Evolutionary conservation across 108 stramenopile species (phyloP).

Genomic region (Pseudonitzschia multistriata): DNA sequence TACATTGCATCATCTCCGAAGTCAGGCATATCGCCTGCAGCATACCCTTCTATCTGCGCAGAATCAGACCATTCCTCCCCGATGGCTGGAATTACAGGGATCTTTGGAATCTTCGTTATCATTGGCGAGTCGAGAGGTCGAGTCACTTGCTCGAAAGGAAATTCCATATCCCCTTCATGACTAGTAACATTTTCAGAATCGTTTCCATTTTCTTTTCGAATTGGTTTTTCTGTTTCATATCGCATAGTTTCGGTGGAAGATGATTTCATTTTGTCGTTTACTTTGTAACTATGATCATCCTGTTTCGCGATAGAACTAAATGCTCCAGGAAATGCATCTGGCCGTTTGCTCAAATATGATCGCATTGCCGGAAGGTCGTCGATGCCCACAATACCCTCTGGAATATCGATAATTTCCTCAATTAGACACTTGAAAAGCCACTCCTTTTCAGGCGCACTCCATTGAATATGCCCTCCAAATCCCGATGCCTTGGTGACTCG

Average conservation of each 20-base stretch:
- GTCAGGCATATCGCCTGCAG: neutral
- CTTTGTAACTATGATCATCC: neutral
- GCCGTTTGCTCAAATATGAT: slow-evolving; percentile 20
- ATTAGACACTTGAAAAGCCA: slow-evolving; percentile 71
- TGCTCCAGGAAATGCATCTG: slow-evolving; percentile 46
- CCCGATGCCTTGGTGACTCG: slow-evolving; percentile 41
- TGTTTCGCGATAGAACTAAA: neutral
- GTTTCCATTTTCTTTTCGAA: neutral
- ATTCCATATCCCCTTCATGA: neutral
- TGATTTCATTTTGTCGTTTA: slow-evolving; percentile 1
- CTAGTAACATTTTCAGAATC: neutral
- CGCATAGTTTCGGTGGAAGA: neutral
- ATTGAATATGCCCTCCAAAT: slow-evolving; percentile 42
- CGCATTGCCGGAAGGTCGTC: slow-evolving; percentile 36
- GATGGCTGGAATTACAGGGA: slow-evolving; percentile 13
- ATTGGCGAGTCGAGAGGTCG: neutral
- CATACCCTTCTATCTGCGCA: slow-evolving; percentile 4
- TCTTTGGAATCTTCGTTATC: neutral
- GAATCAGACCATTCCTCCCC: slow-evolving; percentile 12
- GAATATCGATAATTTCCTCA: slow-evolving; percentile 40
- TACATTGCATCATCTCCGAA: slow-evolving; percentile 9
- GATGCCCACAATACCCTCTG: slow-evolving; percentile 31
- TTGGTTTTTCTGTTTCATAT: neutral
- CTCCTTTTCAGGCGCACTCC: slow-evolving; percentile 57
- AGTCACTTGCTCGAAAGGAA: neutral